Evolutionary conservation across 768 basidiomycete genomes (phyloP).

Genomic region (Tylopilus subfusipes): DNA sequence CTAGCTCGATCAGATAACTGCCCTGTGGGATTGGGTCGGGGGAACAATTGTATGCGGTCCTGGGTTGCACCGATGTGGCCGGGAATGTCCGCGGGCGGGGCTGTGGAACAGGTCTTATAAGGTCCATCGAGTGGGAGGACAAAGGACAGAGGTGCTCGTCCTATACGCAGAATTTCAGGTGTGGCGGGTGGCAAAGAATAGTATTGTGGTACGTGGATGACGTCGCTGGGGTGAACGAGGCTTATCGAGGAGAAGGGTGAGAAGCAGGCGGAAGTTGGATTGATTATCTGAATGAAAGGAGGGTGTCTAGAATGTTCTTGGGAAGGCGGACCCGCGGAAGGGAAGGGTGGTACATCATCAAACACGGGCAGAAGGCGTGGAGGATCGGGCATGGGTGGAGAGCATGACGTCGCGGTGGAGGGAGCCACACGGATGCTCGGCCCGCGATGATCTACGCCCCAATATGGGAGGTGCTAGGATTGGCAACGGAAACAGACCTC

Average conservation of each 20-base stretch:
- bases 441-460: constrained; percentile 24
- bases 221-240: background rate
- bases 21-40: background rate
- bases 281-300: constrained; percentile 8
- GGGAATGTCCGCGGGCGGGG: background rate
- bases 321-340: constrained; percentile 1
- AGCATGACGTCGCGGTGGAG: constrained; percentile 14
- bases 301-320: background rate
- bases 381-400: constrained; percentile 9
- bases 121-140: background rate
- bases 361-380: constrained; percentile 16
- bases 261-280: background rate
- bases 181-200: no score
- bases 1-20: background rate
- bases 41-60: background rate
- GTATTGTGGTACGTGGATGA: background rate
- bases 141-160: background rate
- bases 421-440: background rate
- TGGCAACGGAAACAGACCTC: background rate
- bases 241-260: background rate
- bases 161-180: no score
- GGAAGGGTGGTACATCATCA: constrained; percentile 11
- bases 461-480: constrained; percentile 18
- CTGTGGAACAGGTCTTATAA: background rate
- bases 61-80: background rate